Conservation (phyloP, 148 eudicot genomes). For the Vaccinium myrtillus region DNA sequence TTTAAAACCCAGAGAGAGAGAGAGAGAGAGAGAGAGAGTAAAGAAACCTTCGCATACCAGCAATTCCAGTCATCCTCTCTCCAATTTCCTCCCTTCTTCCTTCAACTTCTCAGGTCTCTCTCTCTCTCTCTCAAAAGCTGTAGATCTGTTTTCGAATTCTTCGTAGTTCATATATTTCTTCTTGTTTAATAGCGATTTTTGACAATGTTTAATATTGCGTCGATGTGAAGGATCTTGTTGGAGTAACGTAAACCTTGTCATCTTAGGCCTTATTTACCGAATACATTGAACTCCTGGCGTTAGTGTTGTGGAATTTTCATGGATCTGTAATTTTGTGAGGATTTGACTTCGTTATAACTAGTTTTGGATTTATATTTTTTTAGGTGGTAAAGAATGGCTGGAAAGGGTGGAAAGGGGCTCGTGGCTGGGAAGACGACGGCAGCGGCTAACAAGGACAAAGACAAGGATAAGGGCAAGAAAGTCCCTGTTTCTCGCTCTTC, state of each 20-base stretch:
- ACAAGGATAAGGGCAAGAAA: constrained; percentile 75
- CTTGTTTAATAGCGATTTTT: no score
- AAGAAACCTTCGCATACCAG: not conserved
- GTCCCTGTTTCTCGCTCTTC: constrained; percentile 72
- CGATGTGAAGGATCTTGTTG: not conserved
- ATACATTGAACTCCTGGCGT: no score
- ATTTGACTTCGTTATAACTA: not conserved
- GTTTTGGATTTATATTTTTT: not conserved
- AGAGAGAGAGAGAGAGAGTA: no score
- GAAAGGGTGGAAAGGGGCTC: constrained; percentile 78
- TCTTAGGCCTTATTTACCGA: not conserved
- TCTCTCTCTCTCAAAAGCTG: not conserved
- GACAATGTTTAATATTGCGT: no score
- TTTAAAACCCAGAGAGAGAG: not conserved
- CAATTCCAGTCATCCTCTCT: not conserved
- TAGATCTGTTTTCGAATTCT: not conserved
- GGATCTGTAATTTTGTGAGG: not conserved
- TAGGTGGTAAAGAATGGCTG: constrained; percentile 50
- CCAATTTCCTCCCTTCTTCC: not conserved
- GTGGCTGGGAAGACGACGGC: constrained; percentile 75
- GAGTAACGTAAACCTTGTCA: not conserved
- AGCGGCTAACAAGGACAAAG: constrained; percentile 27
- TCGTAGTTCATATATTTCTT: not conserved
- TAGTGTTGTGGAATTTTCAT: not conserved
- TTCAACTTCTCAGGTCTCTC: constrained; percentile 13